Percentiles rank a stretch among this genome's conserved stretches.
Conservation (phyloP, 345 rosid species). For the Capsella bursapastoris region DNA sequence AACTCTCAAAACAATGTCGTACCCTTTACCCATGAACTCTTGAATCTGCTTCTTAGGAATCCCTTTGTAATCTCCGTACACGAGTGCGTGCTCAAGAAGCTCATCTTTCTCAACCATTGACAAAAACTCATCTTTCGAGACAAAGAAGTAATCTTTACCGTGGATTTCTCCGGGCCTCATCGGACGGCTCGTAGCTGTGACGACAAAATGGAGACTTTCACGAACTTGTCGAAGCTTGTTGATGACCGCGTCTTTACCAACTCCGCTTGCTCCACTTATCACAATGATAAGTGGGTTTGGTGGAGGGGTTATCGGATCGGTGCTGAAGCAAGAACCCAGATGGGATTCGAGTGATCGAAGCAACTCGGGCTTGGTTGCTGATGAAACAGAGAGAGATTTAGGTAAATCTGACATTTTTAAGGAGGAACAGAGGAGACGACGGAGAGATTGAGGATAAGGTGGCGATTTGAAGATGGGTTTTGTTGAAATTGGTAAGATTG, state of each 20-base stretch:
- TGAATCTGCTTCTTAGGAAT: conserved; percentile 76
- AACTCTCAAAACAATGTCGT: conserved; percentile 74
- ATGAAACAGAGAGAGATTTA: not conserved
- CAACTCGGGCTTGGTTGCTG: conserved; percentile 51
- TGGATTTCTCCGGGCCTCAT: conserved; percentile 78
- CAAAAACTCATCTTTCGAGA: conserved; percentile 69
- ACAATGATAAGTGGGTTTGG: conserved; percentile 70
- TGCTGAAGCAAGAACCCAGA: conserved; percentile 57
- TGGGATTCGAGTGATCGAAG: conserved; percentile 73
- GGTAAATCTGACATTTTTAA: conserved; percentile 54
- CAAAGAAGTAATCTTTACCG: conserved; percentile 77
- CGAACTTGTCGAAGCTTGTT: conserved; percentile 58
- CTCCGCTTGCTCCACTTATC: conserved; percentile 85
- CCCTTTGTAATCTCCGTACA: conserved; percentile 85
- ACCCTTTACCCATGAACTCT: conserved; percentile 71
- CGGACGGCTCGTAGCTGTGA: conserved; percentile 78
- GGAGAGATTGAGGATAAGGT: conserved; percentile 32
- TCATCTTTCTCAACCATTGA: conserved; percentile 66
- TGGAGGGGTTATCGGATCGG: conserved; percentile 48
- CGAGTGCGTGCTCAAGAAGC: conserved; percentile 77
- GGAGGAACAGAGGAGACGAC: conserved; percentile 41
- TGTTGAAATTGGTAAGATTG: conserved; percentile 20
- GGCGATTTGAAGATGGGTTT: conserved; percentile 26
- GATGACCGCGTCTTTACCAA: conserved; percentile 86
- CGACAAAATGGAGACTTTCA: conserved; percentile 67